Percentiles rank a stretch among this genome's conserved stretches.
These are phyloP conservation scores for Alopecurus myosuroides DNA, from an alignment of 176 grass and related monocot species.

Conservation along the genomic window DNA sequence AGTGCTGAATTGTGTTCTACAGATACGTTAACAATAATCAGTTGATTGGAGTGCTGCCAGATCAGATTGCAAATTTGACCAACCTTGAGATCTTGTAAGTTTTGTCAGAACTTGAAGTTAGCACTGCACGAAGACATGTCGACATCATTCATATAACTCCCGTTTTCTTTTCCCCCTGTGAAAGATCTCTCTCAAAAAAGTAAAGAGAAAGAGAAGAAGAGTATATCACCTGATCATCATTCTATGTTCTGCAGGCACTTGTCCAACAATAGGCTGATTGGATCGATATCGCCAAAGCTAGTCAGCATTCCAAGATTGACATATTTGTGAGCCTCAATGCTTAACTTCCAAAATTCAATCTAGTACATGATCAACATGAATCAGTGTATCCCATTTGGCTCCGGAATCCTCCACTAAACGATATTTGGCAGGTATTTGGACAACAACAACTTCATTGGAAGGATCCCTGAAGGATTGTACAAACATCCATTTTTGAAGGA, in stretches of 20 bases:
- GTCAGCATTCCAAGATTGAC: slow-evolving; percentile 79
- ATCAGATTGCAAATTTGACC: slow-evolving; percentile 89
- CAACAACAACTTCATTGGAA: slow-evolving; percentile 84
- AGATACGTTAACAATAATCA: slow-evolving; percentile 92
- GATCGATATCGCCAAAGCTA: slow-evolving; percentile 71
- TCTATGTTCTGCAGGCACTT: slow-evolving; percentile 54
- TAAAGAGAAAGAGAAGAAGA: background rate
- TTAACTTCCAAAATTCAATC: background rate
- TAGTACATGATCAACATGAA: background rate
- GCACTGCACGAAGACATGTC: background rate
- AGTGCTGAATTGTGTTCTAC: slow-evolving; percentile 19
- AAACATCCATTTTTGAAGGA: slow-evolving; percentile 89
- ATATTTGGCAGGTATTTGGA: slow-evolving; percentile 69
- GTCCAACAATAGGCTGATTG: slow-evolving; percentile 83
- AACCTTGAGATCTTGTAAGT: slow-evolving; percentile 93
- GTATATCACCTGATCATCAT: background rate
- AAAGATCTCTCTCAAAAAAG: background rate
- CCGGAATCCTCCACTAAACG: background rate
- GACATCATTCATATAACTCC: background rate
- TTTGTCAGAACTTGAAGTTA: background rate
- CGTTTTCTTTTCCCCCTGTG: background rate
- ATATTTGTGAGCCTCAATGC: slow-evolving; percentile 64
- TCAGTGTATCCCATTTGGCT: background rate
- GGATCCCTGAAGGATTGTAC: slow-evolving; percentile 90
- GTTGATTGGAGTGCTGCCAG: slow-evolving; percentile 78